Conservation (phyloP, 768 basidiomycete genomes). For the Lentinula sp. region DNA sequence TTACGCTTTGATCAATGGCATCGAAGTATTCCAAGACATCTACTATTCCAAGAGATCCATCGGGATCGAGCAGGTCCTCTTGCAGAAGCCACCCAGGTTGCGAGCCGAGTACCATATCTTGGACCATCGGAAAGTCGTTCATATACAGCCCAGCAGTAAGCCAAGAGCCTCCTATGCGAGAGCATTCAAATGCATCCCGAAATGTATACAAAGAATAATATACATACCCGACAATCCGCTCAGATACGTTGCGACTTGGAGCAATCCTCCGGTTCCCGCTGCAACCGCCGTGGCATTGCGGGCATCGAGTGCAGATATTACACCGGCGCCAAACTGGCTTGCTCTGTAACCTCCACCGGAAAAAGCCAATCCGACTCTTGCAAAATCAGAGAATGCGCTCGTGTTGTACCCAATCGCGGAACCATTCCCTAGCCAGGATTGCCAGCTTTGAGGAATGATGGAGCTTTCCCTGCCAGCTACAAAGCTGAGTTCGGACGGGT, state of each 20-base stretch:
- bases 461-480: slow-evolving; percentile 32
- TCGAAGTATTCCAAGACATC: slow-evolving; percentile 49
- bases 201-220: not conserved
- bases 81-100: slow-evolving; percentile 54
- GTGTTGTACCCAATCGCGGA: slow-evolving; percentile 47
- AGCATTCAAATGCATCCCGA: not conserved
- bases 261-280: slow-evolving; percentile 58
- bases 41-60: slow-evolving; percentile 31
- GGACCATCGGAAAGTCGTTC: slow-evolving; percentile 56
- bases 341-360: slow-evolving; percentile 69
- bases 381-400: slow-evolving; percentile 32
- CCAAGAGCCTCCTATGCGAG: slow-evolving; percentile 60
- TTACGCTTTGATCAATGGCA: slow-evolving; percentile 46
- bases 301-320: slow-evolving; percentile 54
- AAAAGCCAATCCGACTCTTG: slow-evolving; percentile 56
- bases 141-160: slow-evolving; percentile 54
- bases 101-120: slow-evolving; percentile 54
- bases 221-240: slow-evolving; percentile 56
- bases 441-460: slow-evolving; percentile 44
- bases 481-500: slow-evolving; percentile 44
- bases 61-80: slow-evolving; percentile 42
- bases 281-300: slow-evolving; percentile 51
- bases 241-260: slow-evolving; percentile 66
- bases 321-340: slow-evolving; percentile 59
- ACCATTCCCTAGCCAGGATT: slow-evolving; percentile 51